phyloP scores from a whole-genome alignment of 1,139 yeast species.

The Hanseniaspora gamundiae region DNA sequence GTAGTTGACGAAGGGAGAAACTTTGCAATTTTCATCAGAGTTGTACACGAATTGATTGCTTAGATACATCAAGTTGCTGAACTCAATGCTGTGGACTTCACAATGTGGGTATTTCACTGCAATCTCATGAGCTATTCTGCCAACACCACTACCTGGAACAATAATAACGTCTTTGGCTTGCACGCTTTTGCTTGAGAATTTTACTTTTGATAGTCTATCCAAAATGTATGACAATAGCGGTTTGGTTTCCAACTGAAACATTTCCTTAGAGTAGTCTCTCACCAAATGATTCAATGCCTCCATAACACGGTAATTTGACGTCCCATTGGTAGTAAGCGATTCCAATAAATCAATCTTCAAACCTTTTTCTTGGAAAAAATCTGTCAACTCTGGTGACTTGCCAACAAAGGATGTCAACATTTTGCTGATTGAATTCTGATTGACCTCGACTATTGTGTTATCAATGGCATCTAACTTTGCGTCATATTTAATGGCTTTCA shows the following conservation, averaged over 20 bases:
- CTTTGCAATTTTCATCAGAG: slow-evolving; percentile 10
- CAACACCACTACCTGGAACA: slow-evolving; percentile 75
- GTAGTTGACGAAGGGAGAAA: slow-evolving; percentile 61
- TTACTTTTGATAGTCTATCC: slow-evolving; percentile 11
- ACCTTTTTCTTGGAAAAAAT: not conserved
- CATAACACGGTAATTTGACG: slow-evolving; percentile 42
- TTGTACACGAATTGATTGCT: slow-evolving; percentile 46
- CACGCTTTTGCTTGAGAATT: slow-evolving; percentile 26
- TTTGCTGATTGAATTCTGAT: slow-evolving; percentile 1
- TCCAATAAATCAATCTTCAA: not conserved
- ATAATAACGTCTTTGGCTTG: slow-evolving; percentile 34
- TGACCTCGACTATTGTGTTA: not conserved
- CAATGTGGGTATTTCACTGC: slow-evolving; percentile 27
- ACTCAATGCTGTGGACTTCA: slow-evolving; percentile 59
- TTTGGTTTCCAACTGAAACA: slow-evolving; percentile 34
- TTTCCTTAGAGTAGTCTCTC: slow-evolving; percentile 53
- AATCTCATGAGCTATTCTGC: slow-evolving; percentile 55
- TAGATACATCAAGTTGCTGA: slow-evolving; percentile 56
- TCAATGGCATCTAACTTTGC: slow-evolving; percentile 4
- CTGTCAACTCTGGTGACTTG: not conserved
- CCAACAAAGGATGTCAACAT: not conserved
- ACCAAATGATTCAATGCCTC: slow-evolving; percentile 64
- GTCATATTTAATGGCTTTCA: not conserved
- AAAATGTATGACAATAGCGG: slow-evolving; percentile 43
- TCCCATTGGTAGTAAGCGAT: not conserved